Evolutionary conservation across 2,329 filamentous ascomycete genomes (phyloP).

Genomic region (Neurospora sp.): DNA sequence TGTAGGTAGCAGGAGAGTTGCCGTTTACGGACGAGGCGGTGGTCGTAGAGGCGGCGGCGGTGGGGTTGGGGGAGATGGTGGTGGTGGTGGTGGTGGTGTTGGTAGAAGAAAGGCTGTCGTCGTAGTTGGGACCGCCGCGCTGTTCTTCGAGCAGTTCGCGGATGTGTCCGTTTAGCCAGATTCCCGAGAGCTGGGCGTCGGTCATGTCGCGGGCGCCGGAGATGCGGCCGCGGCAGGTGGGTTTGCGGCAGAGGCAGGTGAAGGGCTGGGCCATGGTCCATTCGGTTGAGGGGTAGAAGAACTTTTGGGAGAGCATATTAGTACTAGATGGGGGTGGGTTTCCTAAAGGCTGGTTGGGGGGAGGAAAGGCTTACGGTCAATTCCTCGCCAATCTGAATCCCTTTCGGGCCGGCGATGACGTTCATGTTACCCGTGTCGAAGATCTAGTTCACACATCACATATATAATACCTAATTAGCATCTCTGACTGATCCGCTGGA

Average conservation of each 20-base stretch:
- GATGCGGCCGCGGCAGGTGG: slow-evolving; percentile 52
- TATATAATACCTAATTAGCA: too few relatives aligned
- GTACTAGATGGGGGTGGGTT: too few relatives aligned
- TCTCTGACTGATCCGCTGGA: too few relatives aligned
- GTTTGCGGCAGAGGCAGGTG: slow-evolving; percentile 50
- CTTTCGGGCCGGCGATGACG: slow-evolving; percentile 48
- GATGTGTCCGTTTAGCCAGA: slow-evolving; percentile 56
- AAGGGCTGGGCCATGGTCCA: slow-evolving; percentile 68
- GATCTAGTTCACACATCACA: slow-evolving; percentile 25
- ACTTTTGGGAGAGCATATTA: slow-evolving; percentile 22
- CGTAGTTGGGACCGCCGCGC: not conserved
- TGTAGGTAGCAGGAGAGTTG: not conserved
- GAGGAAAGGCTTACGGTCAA: slow-evolving; percentile 35
- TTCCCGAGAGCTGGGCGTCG: slow-evolving; percentile 40
- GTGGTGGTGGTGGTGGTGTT: too few relatives aligned
- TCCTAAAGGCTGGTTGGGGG: too few relatives aligned
- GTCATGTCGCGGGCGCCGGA: slow-evolving; percentile 53
- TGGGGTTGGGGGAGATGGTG: slow-evolving; percentile 4
- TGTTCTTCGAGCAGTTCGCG: slow-evolving; percentile 41
- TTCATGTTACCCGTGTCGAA: slow-evolving; percentile 50
- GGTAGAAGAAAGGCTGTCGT: too few relatives aligned
- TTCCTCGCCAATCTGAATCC: slow-evolving; percentile 46
- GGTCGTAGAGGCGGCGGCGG: slow-evolving; percentile 4
- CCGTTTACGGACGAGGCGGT: slow-evolving; percentile 8
- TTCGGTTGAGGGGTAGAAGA: slow-evolving; percentile 69